Evolutionary conservation across 2,329 filamentous ascomycete genomes (phyloP).

Genomic region (Epichloe uncinata): DNA sequence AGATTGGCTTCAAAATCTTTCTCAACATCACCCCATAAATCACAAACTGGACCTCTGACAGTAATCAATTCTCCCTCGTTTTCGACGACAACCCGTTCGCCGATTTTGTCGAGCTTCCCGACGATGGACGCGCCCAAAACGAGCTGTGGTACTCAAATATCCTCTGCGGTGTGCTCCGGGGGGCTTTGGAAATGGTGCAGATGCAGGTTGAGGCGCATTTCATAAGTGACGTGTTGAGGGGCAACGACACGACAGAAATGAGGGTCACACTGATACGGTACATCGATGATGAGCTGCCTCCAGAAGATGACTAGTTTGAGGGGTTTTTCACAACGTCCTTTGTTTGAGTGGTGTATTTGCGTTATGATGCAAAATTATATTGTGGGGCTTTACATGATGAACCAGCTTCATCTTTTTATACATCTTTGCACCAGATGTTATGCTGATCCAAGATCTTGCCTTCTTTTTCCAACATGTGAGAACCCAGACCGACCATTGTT

Average conservation of each 20-base stretch:
- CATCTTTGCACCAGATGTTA: no score
- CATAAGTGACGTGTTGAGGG: conserved; percentile 81
- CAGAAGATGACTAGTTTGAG: conserved; percentile 68
- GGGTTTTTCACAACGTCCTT: not conserved
- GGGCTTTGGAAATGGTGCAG: conserved; percentile 98
- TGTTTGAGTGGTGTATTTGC: not conserved
- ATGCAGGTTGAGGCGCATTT: conserved; percentile 98
- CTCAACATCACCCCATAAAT: conserved; percentile 90
- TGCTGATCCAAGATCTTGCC: no score
- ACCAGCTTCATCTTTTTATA: no score
- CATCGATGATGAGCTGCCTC: conserved; percentile 94
- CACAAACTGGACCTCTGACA: conserved; percentile 92
- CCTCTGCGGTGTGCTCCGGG: conserved; percentile 74
- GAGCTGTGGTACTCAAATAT: conserved; percentile 99
- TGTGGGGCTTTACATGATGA: no score
- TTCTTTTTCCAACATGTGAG: no score
- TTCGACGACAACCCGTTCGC: conserved; percentile 96
- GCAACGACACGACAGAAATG: conserved; percentile 96
- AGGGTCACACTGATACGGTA: conserved; percentile 81
- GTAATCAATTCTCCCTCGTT: conserved; percentile 88
- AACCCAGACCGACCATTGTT: no score
- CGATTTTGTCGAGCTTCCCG: conserved; percentile 93
- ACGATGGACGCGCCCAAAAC: conserved; percentile 89
- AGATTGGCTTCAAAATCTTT: conserved; percentile 99
- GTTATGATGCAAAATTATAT: not conserved